Evolutionary conservation across 441 rosid genomes (phyloP).

Genomic region (Euphorbia schlechtendalii): DNA sequence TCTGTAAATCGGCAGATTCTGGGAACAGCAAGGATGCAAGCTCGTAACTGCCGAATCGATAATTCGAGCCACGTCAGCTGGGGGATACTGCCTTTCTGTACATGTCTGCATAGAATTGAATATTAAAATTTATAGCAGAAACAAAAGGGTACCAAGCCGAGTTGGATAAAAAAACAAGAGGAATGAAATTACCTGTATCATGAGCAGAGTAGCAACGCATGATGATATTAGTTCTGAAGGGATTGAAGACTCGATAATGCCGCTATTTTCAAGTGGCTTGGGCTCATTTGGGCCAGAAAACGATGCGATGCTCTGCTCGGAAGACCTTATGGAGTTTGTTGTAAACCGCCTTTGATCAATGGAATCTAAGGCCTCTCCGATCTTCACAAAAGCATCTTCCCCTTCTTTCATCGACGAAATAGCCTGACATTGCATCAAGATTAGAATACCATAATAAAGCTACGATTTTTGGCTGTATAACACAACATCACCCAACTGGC

Average conservation of each 20-base stretch:
- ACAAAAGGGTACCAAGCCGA: neutral
- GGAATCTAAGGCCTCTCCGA: slow-evolving; percentile 52
- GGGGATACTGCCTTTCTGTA: slow-evolving; percentile 82
- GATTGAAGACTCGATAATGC: slow-evolving; percentile 40
- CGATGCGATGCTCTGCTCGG: slow-evolving; percentile 38
- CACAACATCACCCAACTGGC: neutral
- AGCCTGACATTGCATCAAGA: slow-evolving; percentile 43
- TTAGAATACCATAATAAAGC: neutral
- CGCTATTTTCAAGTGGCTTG: slow-evolving; percentile 31
- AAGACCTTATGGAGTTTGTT: slow-evolving; percentile 29
- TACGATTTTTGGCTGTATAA: neutral
- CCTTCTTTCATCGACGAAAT: slow-evolving; percentile 65
- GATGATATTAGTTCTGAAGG: slow-evolving; percentile 79
- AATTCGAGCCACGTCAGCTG: slow-evolving; percentile 82
- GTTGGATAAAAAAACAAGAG: too few species aligned
- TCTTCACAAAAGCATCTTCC: slow-evolving; percentile 57
- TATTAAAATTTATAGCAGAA: neutral
- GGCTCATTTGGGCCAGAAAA: slow-evolving; percentile 21
- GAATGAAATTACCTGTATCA: slow-evolving; percentile 97
- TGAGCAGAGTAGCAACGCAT: slow-evolving; percentile 77
- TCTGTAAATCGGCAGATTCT: slow-evolving; percentile 67
- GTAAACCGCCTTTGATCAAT: neutral
- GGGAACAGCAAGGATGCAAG: slow-evolving; percentile 74
- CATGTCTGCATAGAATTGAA: slow-evolving; percentile 52
- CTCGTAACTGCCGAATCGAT: slow-evolving; percentile 74